Base-by-base conservation (phyloP, 2,329 filamentous ascomycete genomes). In the Ampelomyces quisqualis region DNA sequence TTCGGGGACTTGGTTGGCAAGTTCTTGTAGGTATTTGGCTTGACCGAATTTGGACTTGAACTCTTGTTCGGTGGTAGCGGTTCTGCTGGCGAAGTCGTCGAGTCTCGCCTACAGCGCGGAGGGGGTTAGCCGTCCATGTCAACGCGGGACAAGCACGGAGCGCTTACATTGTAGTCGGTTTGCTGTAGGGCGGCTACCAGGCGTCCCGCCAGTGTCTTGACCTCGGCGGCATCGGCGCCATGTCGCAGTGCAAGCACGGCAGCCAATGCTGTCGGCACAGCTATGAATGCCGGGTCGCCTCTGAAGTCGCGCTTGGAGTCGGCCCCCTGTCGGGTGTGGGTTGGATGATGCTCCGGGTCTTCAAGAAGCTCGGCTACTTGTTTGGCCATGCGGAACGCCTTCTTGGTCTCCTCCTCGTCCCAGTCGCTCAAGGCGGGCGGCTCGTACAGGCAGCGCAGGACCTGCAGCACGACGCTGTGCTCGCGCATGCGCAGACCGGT, bases 261-360 rank as follows among this genome's bases (percentile, higher is more conserved):
- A 13, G 68, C 62, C 55, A 76, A 46, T 52, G 73, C 71, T 5
- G 74, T 55, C 36, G 70, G 68, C 19, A 69, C 44, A n/a, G 68
- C 73, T 22, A 75, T 58, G 3, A 72, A 63, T 3, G 58, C 53
- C 1, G 72, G 69, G 30, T 58, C 50, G 6, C 56, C 41, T 29
- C 57, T 55, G 34, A 45, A 48, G 18, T 60, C 40, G 40, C 57
- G 37, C 64, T 60, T n/a, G 57, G 48, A 48, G 64, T 7, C 53
- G 41, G 53, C 20, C 14, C 32, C 42, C n/a, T 28, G 36, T 28
- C 39, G 11, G n/a, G 34, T 17, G 18, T 15, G 11, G 30, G 43
- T 45, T 30, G 7, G 53, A 51, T 28, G 63, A 55, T 77, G 73
- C 41, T 66, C 62, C 30, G 62, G 45, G 4, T 61, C 58, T 43